Base-by-base conservation (phyloP, 2,329 filamentous ascomycete species). In the Cercospora sp. region DNA sequence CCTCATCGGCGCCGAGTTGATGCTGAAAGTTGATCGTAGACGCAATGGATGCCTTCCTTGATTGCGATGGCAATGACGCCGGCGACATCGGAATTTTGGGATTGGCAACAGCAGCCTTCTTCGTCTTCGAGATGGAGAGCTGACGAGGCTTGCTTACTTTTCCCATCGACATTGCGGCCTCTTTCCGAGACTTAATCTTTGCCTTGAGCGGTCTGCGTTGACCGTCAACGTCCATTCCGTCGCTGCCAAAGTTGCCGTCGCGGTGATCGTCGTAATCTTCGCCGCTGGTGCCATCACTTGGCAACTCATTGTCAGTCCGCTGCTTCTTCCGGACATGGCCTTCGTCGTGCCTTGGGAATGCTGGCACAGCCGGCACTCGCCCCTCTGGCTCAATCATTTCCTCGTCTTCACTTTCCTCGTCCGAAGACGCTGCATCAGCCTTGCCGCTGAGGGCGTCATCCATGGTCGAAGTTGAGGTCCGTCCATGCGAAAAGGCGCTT, bases 361-460 rank as follows among this genome's bases (percentile, higher is more conserved):
- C 71, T 30, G 75, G 73, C n/a, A 75, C 73, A 10, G 72, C 71
- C 2, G 77, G 74, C 23, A 75, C 66, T 6, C 67, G 64, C 3
- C 55, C 30, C 10, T 89, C 88, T 68, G 86, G 89, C 65, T 91
- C 92, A 55, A 91, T 93, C 28, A 89, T 89, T 68, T 87, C 89
- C 66, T 95, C 91, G 73, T 91, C 94, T 59, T 91, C 95, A 65
- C 92, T 93, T 64, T 92, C 92, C 58, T 82, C 83, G 63, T 75
- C 78, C 3, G 92, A 96, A 2, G 93, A 96, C 60, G 91, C 88
- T 59, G 87, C 88, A 78, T 97, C 94, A 48, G 94, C 94, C 75
- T 89, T 90, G 59, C 94, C 94, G 78, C 94, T 97, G 71, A 97
- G 91, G 1, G 92, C 94, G 80, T 98, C 94, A 76, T 98, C 94